phyloP scores from a whole-genome alignment of 345 rosid species.

The Capsella bursapastoris region DNA sequence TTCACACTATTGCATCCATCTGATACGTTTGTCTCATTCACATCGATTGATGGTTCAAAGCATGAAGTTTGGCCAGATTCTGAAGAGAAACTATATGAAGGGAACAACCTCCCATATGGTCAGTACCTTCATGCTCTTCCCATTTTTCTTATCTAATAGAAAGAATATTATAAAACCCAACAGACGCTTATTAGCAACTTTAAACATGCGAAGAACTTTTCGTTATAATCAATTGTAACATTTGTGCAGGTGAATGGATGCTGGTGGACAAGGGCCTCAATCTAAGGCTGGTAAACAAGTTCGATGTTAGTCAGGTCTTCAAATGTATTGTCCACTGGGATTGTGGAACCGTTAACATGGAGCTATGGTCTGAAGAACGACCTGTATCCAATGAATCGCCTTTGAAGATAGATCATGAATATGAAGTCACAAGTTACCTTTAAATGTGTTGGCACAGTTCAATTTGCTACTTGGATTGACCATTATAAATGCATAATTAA shows the following conservation, averaged over 20 bases:
- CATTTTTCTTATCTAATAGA: not conserved
- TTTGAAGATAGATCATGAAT: constrained; percentile 61
- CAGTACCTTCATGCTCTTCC: constrained; percentile 20
- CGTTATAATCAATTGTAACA: not conserved
- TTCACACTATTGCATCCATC: constrained; percentile 73
- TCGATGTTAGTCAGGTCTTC: constrained; percentile 55
- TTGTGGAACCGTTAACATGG: constrained; percentile 73
- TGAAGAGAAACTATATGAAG: constrained; percentile 60
- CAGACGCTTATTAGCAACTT: not conserved
- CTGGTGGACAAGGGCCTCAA: constrained; percentile 72
- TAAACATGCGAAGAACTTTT: not conserved
- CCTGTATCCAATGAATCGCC: constrained; percentile 80
- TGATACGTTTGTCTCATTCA: constrained; percentile 68
- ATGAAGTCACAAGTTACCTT: constrained; percentile 55
- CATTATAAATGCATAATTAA: not conserved
- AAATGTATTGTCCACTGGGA: constrained; percentile 85
- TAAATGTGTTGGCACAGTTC: constrained; percentile 17
- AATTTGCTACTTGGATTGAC: not conserved
- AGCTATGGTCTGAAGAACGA: constrained; percentile 89
- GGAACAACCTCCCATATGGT: constrained; percentile 75
- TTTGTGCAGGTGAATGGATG: constrained; percentile 75
- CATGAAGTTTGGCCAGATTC: constrained; percentile 82
- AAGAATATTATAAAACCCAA: not conserved
- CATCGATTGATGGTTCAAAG: constrained; percentile 71
- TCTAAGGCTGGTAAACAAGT: constrained; percentile 59